Evolutionary conservation across 2,329 filamentous ascomycete genomes (phyloP), one percentile per base, ranked within the genome.

Genomic region (Monosporascus sp.): DNA sequence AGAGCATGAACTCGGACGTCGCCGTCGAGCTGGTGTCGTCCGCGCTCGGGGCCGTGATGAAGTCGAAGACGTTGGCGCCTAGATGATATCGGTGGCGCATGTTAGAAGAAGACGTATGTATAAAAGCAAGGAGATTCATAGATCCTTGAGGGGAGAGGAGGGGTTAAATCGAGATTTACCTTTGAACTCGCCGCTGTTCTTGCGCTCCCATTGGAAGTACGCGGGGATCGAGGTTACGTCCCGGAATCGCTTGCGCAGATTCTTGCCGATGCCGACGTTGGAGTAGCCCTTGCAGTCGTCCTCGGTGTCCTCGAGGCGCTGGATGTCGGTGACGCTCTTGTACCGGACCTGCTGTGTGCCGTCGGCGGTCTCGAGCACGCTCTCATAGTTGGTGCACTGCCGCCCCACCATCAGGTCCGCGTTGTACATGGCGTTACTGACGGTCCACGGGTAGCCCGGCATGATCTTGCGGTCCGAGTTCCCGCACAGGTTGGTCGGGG

Each of bases 11-110:
- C 51, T 63, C 61, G 9, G 55, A 56, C 5, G 56, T 53, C 3
- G 55, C 52, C 1, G 55, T 57, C 2, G 57, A 60, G 3, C 47
- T 39, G 5, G 24, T 17, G 52, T 62, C 60, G 8, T 53, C 53
- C 8, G 44, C 8, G 5, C 53, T 61, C 2, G 58, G 57, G 11
- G 61, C 51, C 8, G 49, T 53, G 50, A 63, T 54, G 52, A 63
- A 61, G 56, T 63, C 61, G 55, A 56, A 63, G 18, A 63, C 7
- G 50, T 61, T 61, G 52, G 50, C 53, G 25, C 60, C 60, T 62
- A 24, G 49, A 20, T 25, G 43, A n/a, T 43, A 14, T 24, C 22
- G 39, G 17, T 43, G 38, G 7, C n/a, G 18, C 17, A 17, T 8
- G 38, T 41, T 20, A 41, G 17, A n/a, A 39, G 38, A 7, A 41